phyloP scores from a whole-genome alignment of 2,329 filamentous ascomycete genomes.

The Microcera coccophila region DNA sequence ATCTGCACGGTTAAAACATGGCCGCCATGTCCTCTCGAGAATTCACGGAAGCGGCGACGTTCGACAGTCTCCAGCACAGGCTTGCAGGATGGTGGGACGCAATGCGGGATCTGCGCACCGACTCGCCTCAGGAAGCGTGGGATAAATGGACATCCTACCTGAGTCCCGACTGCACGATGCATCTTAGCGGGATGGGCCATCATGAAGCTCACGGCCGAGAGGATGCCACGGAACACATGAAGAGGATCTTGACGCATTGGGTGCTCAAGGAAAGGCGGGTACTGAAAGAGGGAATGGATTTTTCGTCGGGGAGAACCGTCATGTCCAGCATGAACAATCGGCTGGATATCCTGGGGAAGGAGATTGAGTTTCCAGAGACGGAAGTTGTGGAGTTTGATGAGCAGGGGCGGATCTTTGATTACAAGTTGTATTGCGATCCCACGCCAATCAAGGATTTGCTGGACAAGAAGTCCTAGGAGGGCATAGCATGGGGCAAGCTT shows the following conservation, averaged over 20 bases:
- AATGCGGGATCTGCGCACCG: background rate
- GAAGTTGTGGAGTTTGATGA: constrained; percentile 6
- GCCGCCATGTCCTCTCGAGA: background rate
- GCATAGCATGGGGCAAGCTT: no score
- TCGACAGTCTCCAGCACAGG: constrained; percentile 1
- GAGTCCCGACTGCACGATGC: background rate
- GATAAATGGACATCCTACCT: constrained; percentile 4
- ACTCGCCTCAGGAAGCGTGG: constrained; percentile 8
- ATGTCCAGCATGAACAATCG: constrained; percentile 8
- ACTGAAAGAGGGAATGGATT: constrained; percentile 1
- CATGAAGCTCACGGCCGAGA: background rate
- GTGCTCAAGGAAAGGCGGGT: constrained; percentile 3
- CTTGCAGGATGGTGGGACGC: constrained; percentile 1
- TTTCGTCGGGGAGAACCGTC: background rate
- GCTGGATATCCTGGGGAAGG: constrained; percentile 5
- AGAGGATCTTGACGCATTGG: constrained; percentile 6
- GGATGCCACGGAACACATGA: constrained; percentile 1
- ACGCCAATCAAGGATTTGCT: constrained; percentile 3
- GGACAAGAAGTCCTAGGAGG: constrained; percentile 1
- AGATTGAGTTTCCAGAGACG: constrained; percentile 6
- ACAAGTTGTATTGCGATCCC: constrained; percentile 8
- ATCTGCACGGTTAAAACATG: no score
- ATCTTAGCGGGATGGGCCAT: constrained; percentile 1
- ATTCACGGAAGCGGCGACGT: background rate
- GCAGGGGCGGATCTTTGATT: constrained; percentile 4